These are phyloP conservation scores for Crithidia mellificae DNA, from an alignment of 208 protist species.

Conservation along the genomic window DNA sequence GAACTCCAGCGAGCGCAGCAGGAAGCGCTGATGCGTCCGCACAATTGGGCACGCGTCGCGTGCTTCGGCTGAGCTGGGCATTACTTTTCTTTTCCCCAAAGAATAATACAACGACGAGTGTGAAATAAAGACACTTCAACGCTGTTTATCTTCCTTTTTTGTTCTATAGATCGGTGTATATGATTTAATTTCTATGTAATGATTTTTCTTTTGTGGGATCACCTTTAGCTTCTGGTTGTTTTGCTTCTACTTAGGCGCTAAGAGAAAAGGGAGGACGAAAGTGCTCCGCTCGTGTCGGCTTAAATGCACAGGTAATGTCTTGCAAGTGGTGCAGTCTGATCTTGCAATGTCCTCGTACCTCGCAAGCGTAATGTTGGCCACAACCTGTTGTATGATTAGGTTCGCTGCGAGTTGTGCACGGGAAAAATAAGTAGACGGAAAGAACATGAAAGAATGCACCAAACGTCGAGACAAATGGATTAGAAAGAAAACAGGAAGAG, in stretches of 20 bases:
- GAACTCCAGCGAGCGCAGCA: conserved; percentile 74
- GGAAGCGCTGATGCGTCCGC: conserved; percentile 81
- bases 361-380: not conserved
- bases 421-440: not conserved
- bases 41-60: conserved; percentile 62
- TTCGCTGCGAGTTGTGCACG: not conserved
- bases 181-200: conserved; percentile 6
- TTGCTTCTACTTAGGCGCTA: too few relatives aligned
- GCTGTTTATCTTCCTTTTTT: too few relatives aligned
- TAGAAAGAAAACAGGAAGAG: too few relatives aligned
- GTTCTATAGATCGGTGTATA: too few relatives aligned
- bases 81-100: too few relatives aligned
- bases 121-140: not conserved
- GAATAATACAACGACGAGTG: not conserved
- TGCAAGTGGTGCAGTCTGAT: too few relatives aligned
- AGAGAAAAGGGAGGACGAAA: too few relatives aligned
- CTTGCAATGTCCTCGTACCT: not conserved
- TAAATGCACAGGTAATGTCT: too few relatives aligned
- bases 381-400: not conserved
- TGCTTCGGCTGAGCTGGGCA: conserved; percentile 25
- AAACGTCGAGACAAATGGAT: not conserved
- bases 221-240: too few relatives aligned
- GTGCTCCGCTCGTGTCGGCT: too few relatives aligned
- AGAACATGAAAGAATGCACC: not conserved
- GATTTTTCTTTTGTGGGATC: too few relatives aligned